Base-by-base conservation (phyloP, 2,329 filamentous ascomycete genomes). In the Neobulgaria alba region DNA sequence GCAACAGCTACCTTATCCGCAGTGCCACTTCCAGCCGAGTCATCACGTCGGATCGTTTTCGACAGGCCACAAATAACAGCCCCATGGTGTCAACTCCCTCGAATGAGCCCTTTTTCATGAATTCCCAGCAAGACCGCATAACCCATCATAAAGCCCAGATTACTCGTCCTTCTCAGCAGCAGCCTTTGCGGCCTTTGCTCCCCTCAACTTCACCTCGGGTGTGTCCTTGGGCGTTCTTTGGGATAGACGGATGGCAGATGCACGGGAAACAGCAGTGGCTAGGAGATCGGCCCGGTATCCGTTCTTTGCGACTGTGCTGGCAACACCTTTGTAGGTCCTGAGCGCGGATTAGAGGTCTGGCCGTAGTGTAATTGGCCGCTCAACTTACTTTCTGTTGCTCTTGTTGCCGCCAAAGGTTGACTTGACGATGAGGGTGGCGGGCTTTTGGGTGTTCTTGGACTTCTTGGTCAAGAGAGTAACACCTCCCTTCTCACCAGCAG, bases 261-360 rank as follows among this genome's bases (percentile, higher is more conserved):
- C 87, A 62, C 92, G 86, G 67, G 87, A 73, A 61, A 96, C 81
- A 58, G 90, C 89, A 60, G 73, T 73, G 61, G 76, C 69, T 57
- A 82, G 82, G 67, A 89, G 75, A 64, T 90, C 85, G 59, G 75
- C 60, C 58, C 85, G 85, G 82, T 96, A 98, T 63, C 81, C 77
- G 64, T 76, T 75, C 79, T 87, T 88, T 66, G 87, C 83, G 58
- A 81, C 79, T 65, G 74, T 72, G 73, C 78, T 83, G 70, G 88
- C 88, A 64, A 96, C 79, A 59, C 76, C 75, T 73, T 84, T 85
- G 81, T 89, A 96, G 71, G 84, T 82, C 77, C 87, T 92, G 39
- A 19, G 20, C 21, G 31, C 18, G 3, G 19, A 43, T 53, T 34
- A 51, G 45, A 20, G 39, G 12, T 26, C 7, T 12, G 7, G 7